phyloP scores from a whole-genome alignment of 768 basidiomycete species.

The Termitomyces sp. region DNA sequence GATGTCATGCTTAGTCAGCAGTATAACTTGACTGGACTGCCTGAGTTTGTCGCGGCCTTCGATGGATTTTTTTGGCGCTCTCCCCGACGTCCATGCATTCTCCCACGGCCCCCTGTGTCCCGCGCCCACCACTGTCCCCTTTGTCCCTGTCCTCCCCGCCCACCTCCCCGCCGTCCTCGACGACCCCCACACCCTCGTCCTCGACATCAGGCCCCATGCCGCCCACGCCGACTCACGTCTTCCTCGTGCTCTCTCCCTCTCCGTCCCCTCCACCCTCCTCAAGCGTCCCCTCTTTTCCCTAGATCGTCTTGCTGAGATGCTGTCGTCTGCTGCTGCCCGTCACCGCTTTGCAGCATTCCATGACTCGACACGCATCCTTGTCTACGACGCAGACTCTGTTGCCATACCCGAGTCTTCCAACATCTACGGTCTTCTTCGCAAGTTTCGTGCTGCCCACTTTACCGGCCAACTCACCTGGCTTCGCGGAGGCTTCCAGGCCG shows the following conservation, averaged over 20 bases:
- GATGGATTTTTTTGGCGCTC: slow-evolving; percentile 40
- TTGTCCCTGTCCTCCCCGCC: slow-evolving; percentile 22
- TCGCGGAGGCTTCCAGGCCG: slow-evolving; percentile 75
- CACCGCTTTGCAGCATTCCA: slow-evolving; percentile 57
- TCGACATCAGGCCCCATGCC: slow-evolving; percentile 87
- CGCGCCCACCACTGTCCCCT: slow-evolving; percentile 8
- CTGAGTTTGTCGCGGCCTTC: background rate
- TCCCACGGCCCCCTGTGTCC: slow-evolving; percentile 35
- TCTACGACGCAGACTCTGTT: slow-evolving; percentile 80
- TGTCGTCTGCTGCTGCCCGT: slow-evolving; percentile 58
- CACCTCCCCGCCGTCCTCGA: slow-evolving; percentile 26
- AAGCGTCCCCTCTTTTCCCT: slow-evolving; percentile 87
- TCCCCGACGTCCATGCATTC: slow-evolving; percentile 34
- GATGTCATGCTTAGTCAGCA: slow-evolving; percentile 15
- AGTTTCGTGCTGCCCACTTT: slow-evolving; percentile 55
- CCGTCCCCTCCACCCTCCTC: slow-evolving; percentile 91
- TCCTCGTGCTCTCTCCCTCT: slow-evolving; percentile 70
- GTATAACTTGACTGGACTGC: background rate
- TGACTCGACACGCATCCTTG: slow-evolving; percentile 58
- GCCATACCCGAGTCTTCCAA: slow-evolving; percentile 60
- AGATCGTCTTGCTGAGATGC: slow-evolving; percentile 71
- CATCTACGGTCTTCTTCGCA: slow-evolving; percentile 67
- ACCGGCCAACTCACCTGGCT: slow-evolving; percentile 70
- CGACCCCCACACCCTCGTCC: slow-evolving; percentile 48
- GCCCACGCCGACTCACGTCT: slow-evolving; percentile 65